Base-by-base conservation (phyloP, 2,329 filamentous ascomycete genomes). In the Diaporthe citri region DNA sequence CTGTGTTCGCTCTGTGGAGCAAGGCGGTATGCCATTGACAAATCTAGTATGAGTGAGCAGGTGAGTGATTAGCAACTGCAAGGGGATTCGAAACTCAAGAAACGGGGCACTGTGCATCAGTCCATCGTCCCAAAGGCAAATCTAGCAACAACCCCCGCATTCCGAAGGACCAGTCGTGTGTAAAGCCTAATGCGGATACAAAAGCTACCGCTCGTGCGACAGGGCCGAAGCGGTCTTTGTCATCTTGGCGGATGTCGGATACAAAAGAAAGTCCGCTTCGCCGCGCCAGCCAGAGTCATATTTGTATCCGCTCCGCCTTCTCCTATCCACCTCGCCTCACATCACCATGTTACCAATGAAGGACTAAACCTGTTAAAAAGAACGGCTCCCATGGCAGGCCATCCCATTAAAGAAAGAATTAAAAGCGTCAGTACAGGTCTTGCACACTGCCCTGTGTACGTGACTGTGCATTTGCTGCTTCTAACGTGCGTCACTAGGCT, bases 251-350 rank as follows among this genome's bases (percentile, higher is more conserved):
- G 62, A 39, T 36, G 43, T 67, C 62, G 62, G 43, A 51, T 36
- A 17, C 12, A 67, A 67, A 67, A 67, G 39, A 67, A 20, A 51
- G 3, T 67, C 62, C 62, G 62, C 43, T 6, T 41, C 41, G 60
- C 60, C 62, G 1, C 12, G 5, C 36, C 43, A 51, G 12, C 15
- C 10, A 6, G 1, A 67, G 22, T n/a, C 0, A 8, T 10, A 36
- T 67, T 67, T 67, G 62, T 25, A 67, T 66, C 60, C 60, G 60
- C 60, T 48, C 28, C 28, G 60, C 43, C 59, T 22, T 22, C 39
- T 28, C 3, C 39, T 62, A 9, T 12, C 10, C 31, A 15, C 2
- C n/a, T 41, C 22, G 2, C 22, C 25, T 57, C 20, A 57, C 25
- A 6, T 7, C n/a, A 43, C 39, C 17, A 48, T 25, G 15, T 10